These are phyloP conservation scores for Paralagenidium karlingii DNA, from an alignment of 352 stramenopile genomes.

Conservation along the genomic window DNA sequence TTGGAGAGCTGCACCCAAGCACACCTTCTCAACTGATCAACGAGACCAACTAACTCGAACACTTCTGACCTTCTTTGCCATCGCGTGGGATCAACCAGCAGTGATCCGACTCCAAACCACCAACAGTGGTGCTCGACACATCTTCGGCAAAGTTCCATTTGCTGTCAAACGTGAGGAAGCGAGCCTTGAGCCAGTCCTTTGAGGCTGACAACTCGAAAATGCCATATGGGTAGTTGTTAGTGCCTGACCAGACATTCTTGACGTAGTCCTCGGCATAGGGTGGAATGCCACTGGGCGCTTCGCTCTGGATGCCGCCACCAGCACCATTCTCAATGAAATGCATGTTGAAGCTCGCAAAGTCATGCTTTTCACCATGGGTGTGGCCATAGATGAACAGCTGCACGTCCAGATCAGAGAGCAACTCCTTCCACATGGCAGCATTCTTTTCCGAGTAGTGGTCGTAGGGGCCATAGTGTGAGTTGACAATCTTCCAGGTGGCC, in stretches of 20 bases:
- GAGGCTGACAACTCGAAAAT: constrained; percentile 53
- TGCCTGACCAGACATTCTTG: constrained; percentile 41
- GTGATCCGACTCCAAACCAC: constrained; percentile 46
- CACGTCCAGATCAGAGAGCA: constrained; percentile 36
- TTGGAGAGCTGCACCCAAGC: no score
- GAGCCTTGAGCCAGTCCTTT: constrained; percentile 42
- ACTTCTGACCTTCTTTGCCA: constrained; percentile 21
- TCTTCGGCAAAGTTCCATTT: constrained; percentile 39
- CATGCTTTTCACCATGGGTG: constrained; percentile 64
- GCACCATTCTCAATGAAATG: constrained; percentile 74
- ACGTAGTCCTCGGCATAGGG: constrained; percentile 41
- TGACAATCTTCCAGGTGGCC: constrained; percentile 75
- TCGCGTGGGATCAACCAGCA: constrained; percentile 50
- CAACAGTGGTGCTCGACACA: constrained; percentile 23
- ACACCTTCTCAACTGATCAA: no score
- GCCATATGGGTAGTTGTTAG: constrained; percentile 48
- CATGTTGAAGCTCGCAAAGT: constrained; percentile 43
- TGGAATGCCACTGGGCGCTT: constrained; percentile 51
- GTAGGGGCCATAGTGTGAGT: constrained; percentile 75
- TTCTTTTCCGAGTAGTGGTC: constrained; percentile 48
- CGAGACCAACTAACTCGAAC: no score
- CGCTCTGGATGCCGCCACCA: constrained; percentile 56
- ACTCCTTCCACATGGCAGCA: constrained; percentile 32
- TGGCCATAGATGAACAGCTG: constrained; percentile 61
- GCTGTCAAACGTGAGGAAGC: constrained; percentile 55